Base-by-base conservation (phyloP, 371 early-diverging fungal genomes). In the Phascolomyces articulosus region DNA sequence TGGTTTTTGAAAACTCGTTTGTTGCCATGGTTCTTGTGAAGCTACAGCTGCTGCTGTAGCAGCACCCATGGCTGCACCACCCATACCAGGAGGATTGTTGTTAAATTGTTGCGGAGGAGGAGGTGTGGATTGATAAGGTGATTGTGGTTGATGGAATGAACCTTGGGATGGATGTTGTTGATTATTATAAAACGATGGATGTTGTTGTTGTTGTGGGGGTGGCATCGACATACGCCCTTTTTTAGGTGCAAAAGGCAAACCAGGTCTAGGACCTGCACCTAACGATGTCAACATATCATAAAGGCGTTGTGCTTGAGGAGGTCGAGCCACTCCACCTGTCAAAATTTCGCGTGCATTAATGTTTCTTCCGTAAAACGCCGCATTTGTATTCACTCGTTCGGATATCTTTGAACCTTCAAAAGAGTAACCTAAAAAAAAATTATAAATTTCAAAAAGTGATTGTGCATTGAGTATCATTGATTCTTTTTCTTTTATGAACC, bases 391-490 rank as follows among this genome's bases (percentile, higher is more conserved):
- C n/a, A 61, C 61, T 16, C 80, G 59, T 49, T 79, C 80, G 1
- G 80, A 74, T 8, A 79, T 66, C 40, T 73, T 74, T 18, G 75
- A 69, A 34, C 80, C 80, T 59, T 77, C 80, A 53, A 79, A 60
- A 9, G 77, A 74, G 38, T 79, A 79, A 1, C 80, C 73, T 68
- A 21, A 6, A 56, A 29, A 20, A 11, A 2, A 27, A 20, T 26
- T 34, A 4, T 2, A 20, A n/a, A n/a, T n/a, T n/a, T n/a, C n/a
- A n/a, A n/a, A n/a, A n/a, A n/a, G n/a, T n/a, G n/a, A n/a, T n/a
- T n/a, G n/a, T n/a, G n/a, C n/a, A n/a, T n/a, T n/a, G n/a, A n/a
- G n/a, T n/a, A n/a, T n/a, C n/a, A 63, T 49, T 51, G 8, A 38
- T 29, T 28, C 4, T 40, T n/a, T 34, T 53, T 15, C 51, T 18